Base-by-base conservation (phyloP, 495 filamentous ascomycete genomes). In the Beverwykella pulmonaria region DNA sequence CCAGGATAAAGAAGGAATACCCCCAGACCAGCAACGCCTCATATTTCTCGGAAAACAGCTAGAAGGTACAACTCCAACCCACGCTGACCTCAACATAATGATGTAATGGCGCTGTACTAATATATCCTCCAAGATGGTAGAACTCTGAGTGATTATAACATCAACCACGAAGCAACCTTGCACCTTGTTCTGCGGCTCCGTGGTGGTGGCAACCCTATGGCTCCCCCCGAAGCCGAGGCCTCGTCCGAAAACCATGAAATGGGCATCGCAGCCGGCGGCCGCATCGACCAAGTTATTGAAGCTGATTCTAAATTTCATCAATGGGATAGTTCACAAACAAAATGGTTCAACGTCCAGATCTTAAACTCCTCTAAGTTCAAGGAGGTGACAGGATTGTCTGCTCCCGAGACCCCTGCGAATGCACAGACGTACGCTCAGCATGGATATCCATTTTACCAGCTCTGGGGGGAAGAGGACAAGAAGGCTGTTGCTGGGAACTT, bases 301-400 rank as follows among this genome's bases (percentile, higher is more conserved):
- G 15, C 49, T 19, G 79, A 81, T 39, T 20, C 32, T 22, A 22
- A 25, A 12, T 25, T 48, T 41, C 10, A 53, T 8, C 15, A 50
- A 0, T 82, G 81, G 82, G 70, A 80, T 55, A 65, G 23, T 15
- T 64, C 72, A 0, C 57, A 52, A 2, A 71, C 74, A 0, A 73
- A 75, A 4, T 52, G 75, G 7, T 73, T 82, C 61, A 78, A 82
- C 20, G 71, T 84, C 0, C 79, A 82, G 36, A 74, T 80, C 36
- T 60, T 83, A 46, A 76, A 82, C 63, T 70, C 63, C 4, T 50
- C 55, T 0, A 46, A 19, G 14, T 79, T 79, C 63, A 58, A 71
- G 41, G 30, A 59, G 7, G 73, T 81, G 39, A 83, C 78, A 0
- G 75, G 77, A 0, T 48, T 59, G 12, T 8, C 53, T 0, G 63